These are phyloP conservation scores for Cylindrotheca fusiformis DNA, from an alignment of 108 stramenopile species.

Conservation along the genomic window DNA sequence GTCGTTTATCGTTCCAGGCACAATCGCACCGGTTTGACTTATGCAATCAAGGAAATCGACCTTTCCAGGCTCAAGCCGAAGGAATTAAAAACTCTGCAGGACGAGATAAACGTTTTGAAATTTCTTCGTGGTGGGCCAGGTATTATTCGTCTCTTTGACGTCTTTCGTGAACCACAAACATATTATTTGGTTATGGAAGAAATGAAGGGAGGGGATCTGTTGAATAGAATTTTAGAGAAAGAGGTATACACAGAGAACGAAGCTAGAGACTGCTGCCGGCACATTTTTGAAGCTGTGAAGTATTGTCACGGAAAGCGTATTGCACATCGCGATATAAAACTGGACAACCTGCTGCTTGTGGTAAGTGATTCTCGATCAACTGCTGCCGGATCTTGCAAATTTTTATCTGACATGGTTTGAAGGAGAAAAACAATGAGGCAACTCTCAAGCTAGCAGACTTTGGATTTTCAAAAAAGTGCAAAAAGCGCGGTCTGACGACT, in stretches of 20 bases:
- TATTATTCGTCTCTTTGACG: slow-evolving; percentile 69
- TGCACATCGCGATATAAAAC: slow-evolving; percentile 83
- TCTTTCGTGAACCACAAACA: slow-evolving; percentile 59
- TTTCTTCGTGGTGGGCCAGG: slow-evolving; percentile 53
- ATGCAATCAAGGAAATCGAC: slow-evolving; percentile 61
- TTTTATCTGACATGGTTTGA: too few relatives aligned
- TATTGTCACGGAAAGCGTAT: slow-evolving; percentile 81
- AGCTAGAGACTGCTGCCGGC: slow-evolving; percentile 52
- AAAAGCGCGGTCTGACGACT: slow-evolving; percentile 41
- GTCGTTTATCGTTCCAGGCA: slow-evolving; percentile 43
- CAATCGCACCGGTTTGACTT: slow-evolving; percentile 31
- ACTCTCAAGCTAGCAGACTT: slow-evolving; percentile 69
- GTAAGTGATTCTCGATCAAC: slow-evolving; percentile 14
- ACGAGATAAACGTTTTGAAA: slow-evolving; percentile 55
- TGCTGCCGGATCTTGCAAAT: too few relatives aligned
- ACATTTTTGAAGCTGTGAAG: slow-evolving; percentile 65
- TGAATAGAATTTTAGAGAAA: slow-evolving; percentile 88
- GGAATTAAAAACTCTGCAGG: slow-evolving; percentile 42
- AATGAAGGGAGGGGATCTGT: slow-evolving; percentile 86
- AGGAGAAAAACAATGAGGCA: slow-evolving; percentile 9
- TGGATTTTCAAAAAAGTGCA: slow-evolving; percentile 85
- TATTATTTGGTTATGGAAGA: slow-evolving; percentile 74
- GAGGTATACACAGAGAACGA: slow-evolving; percentile 69
- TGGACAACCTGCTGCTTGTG: slow-evolving; percentile 78
- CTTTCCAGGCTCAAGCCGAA: slow-evolving; percentile 20